Evolutionary conservation across 306 rosid genomes (phyloP).

Genomic region (Morella rubra): DNA sequence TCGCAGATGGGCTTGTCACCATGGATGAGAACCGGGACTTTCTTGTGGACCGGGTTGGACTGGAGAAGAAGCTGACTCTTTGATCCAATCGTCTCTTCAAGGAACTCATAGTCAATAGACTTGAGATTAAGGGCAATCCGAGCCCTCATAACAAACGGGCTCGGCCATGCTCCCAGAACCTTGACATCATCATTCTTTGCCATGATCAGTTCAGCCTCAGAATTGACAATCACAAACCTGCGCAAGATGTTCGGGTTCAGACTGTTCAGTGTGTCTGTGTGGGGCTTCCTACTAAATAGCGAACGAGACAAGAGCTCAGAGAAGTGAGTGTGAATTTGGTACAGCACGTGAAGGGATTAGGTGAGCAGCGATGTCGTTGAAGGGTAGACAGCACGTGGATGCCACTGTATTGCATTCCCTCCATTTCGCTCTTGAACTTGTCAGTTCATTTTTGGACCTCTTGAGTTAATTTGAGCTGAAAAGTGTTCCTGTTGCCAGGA

Average conservation of each 20-base stretch:
- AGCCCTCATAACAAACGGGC: conserved; percentile 44
- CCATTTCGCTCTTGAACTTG: too few species aligned
- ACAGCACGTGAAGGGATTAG: too few species aligned
- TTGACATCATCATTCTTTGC: conserved; percentile 40
- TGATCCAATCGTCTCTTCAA: conserved; percentile 30
- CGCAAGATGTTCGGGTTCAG: background rate
- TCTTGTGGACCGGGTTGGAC: conserved; percentile 59
- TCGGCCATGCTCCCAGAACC: conserved; percentile 57
- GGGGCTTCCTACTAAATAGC: too few species aligned
- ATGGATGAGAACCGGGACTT: conserved; percentile 58
- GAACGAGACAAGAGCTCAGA: too few species aligned
- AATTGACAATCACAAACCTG: background rate
- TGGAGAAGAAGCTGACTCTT: conserved; percentile 57
- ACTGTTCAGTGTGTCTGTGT: too few species aligned
- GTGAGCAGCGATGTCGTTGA: too few species aligned
- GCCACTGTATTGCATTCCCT: too few species aligned
- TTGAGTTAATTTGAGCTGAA: too few species aligned
- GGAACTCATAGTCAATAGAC: conserved; percentile 39
- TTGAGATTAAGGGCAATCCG: conserved; percentile 49
- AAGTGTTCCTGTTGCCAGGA: too few species aligned
- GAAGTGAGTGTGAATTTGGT: too few species aligned
- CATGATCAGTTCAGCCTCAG: conserved; percentile 15
- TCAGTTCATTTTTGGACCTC: too few species aligned
- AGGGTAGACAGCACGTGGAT: too few species aligned
- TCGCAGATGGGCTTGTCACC: conserved; percentile 48